Base-by-base conservation (phyloP, 2,329 filamentous ascomycete species). In the Alternaria ethzedia region DNA sequence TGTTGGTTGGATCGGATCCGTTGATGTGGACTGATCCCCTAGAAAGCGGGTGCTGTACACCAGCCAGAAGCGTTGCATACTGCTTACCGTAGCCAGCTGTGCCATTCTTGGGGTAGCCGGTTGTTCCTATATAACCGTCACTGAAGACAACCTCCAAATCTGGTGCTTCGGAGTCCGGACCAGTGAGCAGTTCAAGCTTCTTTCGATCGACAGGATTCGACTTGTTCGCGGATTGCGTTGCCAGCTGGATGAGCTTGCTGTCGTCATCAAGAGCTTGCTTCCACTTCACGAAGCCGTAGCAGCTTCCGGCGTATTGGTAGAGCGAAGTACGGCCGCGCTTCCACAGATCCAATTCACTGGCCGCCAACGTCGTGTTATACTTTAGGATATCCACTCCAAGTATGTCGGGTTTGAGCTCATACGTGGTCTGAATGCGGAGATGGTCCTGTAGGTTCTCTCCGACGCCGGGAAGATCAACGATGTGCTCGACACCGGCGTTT, bases 101-200 rank as follows among this genome's bases (percentile, higher is more conserved):
- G 47, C 63, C 78, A 17, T 63, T 65, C n/a, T 66, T 60, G 21
- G 70, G 71, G 43, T 75, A 74, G 12, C 79, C 76, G 64, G 75
- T 76, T 36, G 74, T 69, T 25, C 82, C 82, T 3, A 80, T 81
- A 65, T 82, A 83, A 3, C 80, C 80, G 61, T 83, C 82, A 2
- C 79, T 78, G 65, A 84, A 81, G 57, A 83, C 78, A 25, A 82
- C 62, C 67, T 83, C 81, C n/a, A 82, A 64, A 64, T 83, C 77
- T 1, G 82, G 80, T 6, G 81, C 74, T 23, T 63, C 54, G 2
- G 69, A 69, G 44, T 43, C 57, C n/a, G 66, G 28, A 13, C 68
- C 59, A 11, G 81, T 71, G 26, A 73, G 67, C 32, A 86, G 71
- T 49, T 81, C 57, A n/a, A 68, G 57, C 44, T 72, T 70, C 46